Conservation (phyloP, 2,329 filamentous ascomycete species). For the Apiospora koreana region DNA sequence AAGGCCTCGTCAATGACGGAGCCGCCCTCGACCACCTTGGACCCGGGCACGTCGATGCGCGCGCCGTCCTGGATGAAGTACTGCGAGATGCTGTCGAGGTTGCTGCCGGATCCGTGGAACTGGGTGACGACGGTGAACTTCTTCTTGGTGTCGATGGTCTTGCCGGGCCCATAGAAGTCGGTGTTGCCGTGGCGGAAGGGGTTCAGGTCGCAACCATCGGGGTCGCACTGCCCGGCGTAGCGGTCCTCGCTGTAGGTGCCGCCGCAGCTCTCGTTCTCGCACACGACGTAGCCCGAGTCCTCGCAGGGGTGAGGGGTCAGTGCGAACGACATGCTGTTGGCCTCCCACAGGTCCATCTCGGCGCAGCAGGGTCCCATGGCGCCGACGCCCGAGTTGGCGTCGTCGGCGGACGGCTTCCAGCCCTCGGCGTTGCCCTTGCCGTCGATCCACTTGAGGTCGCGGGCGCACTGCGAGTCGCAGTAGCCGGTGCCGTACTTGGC, state of each 20-base stretch:
- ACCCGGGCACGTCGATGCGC: conserved; percentile 46
- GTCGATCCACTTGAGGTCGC: conserved; percentile 52
- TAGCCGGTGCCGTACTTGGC: conserved; percentile 59
- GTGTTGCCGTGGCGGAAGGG: conserved; percentile 60
- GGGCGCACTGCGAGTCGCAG: conserved; percentile 50
- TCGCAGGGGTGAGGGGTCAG: conserved; percentile 61
- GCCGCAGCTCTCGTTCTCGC: conserved; percentile 44
- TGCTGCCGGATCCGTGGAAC: conserved; percentile 50
- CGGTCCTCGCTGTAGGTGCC: conserved; percentile 47
- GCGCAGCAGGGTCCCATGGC: conserved; percentile 53
- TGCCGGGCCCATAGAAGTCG: conserved; percentile 58
- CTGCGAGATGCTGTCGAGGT: conserved; percentile 53
- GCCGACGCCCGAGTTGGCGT: conserved; percentile 49
- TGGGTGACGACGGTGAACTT: conserved; percentile 62
- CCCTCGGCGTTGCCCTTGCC: conserved; percentile 49
- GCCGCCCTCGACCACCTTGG: conserved; percentile 27
- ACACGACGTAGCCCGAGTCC: conserved; percentile 44
- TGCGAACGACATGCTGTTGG: conserved; percentile 59
- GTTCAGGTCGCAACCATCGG: conserved; percentile 66
- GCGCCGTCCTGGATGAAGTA: conserved; percentile 58
- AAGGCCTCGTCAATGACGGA: conserved; percentile 50
- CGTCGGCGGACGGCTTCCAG: conserved; percentile 46
- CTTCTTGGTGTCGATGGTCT: conserved; percentile 53
- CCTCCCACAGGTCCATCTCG: conserved; percentile 63
- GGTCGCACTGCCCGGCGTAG: conserved; percentile 59